A percentile compares a stretch with the other conserved stretches of the same genome.
Evolutionary conservation across 768 basidiomycete genomes (phyloP).

Genomic region (Mycena venus): DNA sequence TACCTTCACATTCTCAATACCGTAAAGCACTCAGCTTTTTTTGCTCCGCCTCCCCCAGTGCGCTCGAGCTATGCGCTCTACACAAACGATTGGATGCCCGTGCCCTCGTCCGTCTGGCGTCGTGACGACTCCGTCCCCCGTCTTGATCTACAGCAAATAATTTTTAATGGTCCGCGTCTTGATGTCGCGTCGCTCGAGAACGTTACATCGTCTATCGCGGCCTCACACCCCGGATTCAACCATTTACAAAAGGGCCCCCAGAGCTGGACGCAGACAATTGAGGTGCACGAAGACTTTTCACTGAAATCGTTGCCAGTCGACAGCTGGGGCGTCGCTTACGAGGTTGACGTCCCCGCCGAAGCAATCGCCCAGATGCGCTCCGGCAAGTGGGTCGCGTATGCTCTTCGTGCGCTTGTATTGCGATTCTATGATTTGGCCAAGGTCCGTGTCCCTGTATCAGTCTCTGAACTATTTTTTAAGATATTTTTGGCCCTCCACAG

Average conservation of each 20-base stretch:
- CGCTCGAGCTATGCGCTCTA: constrained; percentile 70
- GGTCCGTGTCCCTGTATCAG: constrained; percentile 44
- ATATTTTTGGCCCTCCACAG: too few species aligned
- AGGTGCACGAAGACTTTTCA: constrained; percentile 63
- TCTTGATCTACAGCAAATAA: constrained; percentile 82
- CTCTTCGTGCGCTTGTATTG: constrained; percentile 77
- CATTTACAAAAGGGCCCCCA: not conserved
- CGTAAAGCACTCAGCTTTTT: constrained; percentile 90
- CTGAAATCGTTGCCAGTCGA: constrained; percentile 23
- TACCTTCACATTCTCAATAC: constrained; percentile 95
- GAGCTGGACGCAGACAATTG: constrained; percentile 44
- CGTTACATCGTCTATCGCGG: constrained; percentile 40
- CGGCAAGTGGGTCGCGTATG: constrained; percentile 92
- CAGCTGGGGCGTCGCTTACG: constrained; percentile 34
- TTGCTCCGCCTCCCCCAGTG: constrained; percentile 68
- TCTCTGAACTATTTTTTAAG: not conserved
- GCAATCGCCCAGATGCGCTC: constrained; percentile 82
- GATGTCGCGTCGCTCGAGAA: constrained; percentile 49
- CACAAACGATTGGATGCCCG: constrained; percentile 72
- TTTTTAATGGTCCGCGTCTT: constrained; percentile 65
- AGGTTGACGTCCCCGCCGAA: constrained; percentile 57
- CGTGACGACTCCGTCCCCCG: constrained; percentile 47
- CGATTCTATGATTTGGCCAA: constrained; percentile 91
- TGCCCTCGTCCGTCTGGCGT: constrained; percentile 68
- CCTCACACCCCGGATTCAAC: constrained; percentile 13